These are phyloP conservation scores for Aspergillus ellipticus DNA, from an alignment of 495 filamentous ascomycete genomes.

Conservation along the genomic window DNA sequence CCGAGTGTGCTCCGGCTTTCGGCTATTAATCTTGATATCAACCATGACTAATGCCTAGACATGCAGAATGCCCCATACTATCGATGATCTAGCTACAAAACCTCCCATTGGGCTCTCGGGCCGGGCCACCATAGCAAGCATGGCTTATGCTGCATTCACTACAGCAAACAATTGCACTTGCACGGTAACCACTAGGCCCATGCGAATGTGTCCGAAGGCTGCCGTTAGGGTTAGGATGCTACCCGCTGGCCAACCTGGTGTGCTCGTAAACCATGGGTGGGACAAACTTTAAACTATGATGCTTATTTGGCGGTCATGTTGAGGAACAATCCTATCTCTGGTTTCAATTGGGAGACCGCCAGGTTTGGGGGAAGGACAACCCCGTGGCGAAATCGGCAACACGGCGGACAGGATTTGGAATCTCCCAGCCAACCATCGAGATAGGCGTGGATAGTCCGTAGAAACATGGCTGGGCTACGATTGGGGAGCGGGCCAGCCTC, in stretches of 20 bases:
- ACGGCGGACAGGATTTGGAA: background rate
- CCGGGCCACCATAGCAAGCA: constrained; percentile 8
- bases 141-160: constrained; percentile 8
- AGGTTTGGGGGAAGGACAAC: background rate
- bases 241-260: constrained; percentile 4
- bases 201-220: constrained; percentile 20
- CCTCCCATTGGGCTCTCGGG: constrained; percentile 14
- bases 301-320: no score
- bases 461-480: background rate
- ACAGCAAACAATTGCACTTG: background rate
- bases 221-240: constrained; percentile 18
- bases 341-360: background rate
- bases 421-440: background rate
- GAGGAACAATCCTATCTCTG: no score
- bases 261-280: background rate
- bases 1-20: background rate
- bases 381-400: background rate
- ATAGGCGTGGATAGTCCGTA: background rate
- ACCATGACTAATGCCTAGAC: background rate
- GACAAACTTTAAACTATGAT: background rate
- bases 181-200: constrained; percentile 5
- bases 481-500: background rate
- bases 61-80: constrained; percentile 19
- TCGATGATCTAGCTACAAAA: constrained; percentile 18
- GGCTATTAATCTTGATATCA: background rate